Evolutionary conservation across 495 filamentous ascomycete genomes (phyloP).

Genomic region (Hypoxylon lienhwacheense): DNA sequence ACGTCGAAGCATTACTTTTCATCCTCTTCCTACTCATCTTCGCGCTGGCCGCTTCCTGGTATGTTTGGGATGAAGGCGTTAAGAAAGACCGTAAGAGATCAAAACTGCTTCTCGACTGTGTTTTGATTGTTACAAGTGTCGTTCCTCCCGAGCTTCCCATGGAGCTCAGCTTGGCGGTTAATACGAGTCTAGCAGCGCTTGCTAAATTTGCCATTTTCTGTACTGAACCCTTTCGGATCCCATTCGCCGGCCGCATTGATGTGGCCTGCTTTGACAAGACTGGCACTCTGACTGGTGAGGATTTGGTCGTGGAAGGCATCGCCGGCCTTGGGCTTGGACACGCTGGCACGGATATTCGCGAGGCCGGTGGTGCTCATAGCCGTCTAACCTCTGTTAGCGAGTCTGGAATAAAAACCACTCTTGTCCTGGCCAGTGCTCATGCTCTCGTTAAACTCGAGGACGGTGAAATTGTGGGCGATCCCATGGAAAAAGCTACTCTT

Average conservation of each 20-base stretch:
- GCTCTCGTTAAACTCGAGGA: conserved; percentile 95
- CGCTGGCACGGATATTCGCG: conserved; percentile 62
- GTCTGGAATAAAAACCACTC: conserved; percentile 76
- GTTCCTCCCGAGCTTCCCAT: conserved; percentile 97
- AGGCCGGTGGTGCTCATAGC: conserved; percentile 77
- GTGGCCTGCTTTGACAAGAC: conserved; percentile 99
- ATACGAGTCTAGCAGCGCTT: conserved; percentile 94
- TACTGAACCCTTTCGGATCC: conserved; percentile 99
- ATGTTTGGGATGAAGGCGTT: conserved; percentile 98
- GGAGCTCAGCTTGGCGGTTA: conserved; percentile 96
- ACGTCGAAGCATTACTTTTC: conserved; percentile 90
- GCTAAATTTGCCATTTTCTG: conserved; percentile 97
- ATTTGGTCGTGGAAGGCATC: conserved; percentile 96
- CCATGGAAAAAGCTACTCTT: conserved; percentile 98
- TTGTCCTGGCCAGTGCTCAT: conserved; percentile 94
- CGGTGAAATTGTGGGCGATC: conserved; percentile 95
- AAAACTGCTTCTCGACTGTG: conserved; percentile 94
- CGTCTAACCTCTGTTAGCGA: conserved; percentile 66
- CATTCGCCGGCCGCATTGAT: conserved; percentile 92
- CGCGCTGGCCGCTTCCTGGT: conserved; percentile 98
- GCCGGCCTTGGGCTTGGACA: conserved; percentile 80
- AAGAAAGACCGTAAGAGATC: conserved; percentile 90
- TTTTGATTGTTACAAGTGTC: conserved; percentile 96
- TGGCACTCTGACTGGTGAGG: conserved; percentile 93
- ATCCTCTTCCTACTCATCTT: conserved; percentile 97